Conservation (phyloP, 2,329 filamentous ascomycete genomes). For the Phaeosphaeriaceae sp. region DNA sequence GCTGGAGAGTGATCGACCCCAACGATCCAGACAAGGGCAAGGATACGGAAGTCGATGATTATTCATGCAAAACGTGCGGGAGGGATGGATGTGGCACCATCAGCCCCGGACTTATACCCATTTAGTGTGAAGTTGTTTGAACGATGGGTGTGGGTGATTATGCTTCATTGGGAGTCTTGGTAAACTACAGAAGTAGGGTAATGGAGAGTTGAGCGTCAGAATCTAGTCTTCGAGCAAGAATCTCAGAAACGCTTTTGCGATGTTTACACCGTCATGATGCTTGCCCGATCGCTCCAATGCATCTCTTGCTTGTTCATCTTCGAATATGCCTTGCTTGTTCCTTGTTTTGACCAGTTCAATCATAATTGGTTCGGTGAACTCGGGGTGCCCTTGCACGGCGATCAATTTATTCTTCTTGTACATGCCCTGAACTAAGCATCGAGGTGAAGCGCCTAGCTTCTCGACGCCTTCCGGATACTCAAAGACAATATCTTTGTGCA, state of each 20-base stretch:
- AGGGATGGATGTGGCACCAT: not conserved
- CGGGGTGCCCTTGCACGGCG: conserved; percentile 85
- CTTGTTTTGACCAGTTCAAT: conserved; percentile 70
- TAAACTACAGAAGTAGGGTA: not conserved
- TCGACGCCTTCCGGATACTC: conserved; percentile 68
- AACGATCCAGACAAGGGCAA: not conserved
- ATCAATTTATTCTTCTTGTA: conserved; percentile 71
- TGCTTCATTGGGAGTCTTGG: not conserved
- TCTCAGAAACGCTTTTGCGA: conserved; percentile 75
- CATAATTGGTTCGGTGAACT: conserved; percentile 78
- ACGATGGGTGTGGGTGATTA: not conserved
- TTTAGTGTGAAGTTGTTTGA: no score
- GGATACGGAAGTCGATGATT: not conserved
- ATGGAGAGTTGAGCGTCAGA: not conserved
- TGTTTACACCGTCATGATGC: conserved; percentile 79
- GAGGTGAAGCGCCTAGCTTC: conserved; percentile 68
- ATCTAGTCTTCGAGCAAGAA: conserved; percentile 70
- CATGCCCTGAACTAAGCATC: conserved; percentile 81
- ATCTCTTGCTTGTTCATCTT: conserved; percentile 71
- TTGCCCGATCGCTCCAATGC: conserved; percentile 70
- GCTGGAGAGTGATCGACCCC: not conserved
- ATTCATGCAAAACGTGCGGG: not conserved
- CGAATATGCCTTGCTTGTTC: conserved; percentile 71
- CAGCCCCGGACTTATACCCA: not conserved
- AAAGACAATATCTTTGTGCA: conserved; percentile 82